These are phyloP conservation scores for Saccharomycopsis babjevae DNA, from an alignment of 805 yeast species.

Conservation along the genomic window DNA sequence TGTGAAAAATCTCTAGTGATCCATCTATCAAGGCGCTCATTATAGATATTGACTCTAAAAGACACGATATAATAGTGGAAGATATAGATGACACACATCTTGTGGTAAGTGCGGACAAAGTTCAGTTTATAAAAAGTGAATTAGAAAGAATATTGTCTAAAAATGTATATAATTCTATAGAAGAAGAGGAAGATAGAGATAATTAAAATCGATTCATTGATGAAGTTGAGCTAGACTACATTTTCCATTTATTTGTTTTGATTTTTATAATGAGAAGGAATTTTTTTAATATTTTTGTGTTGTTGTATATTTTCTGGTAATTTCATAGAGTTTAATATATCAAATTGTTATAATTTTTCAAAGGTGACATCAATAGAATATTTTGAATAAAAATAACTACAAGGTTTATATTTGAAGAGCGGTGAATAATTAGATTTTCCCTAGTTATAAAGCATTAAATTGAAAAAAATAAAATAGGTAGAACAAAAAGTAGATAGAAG, in stretches of 20 bases:
- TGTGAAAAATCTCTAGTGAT: constrained; percentile 38
- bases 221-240: too few species aligned
- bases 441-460: not conserved
- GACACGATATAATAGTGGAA: constrained; percentile 63
- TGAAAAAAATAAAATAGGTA: not conserved
- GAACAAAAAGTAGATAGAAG: not conserved
- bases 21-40: constrained; percentile 88
- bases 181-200: constrained; percentile 42
- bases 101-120: constrained; percentile 67
- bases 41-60: constrained; percentile 65
- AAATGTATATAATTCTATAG: constrained; percentile 52
- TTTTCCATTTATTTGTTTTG: not conserved
- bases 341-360: too few species aligned
- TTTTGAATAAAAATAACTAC: too few species aligned
- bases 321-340: too few species aligned
- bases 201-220: not conserved
- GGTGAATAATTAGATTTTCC: not conserved
- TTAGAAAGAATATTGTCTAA: constrained; percentile 65
- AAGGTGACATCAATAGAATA: too few species aligned
- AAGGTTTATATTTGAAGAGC: not conserved
- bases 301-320: too few species aligned
- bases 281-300: too few species aligned
- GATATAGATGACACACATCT: constrained; percentile 91
- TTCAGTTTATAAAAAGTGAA: constrained; percentile 67
- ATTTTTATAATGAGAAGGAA: not conserved